Base-by-base conservation (phyloP, 345 rosid species). In the Eucalyptus cloeziana region DNA sequence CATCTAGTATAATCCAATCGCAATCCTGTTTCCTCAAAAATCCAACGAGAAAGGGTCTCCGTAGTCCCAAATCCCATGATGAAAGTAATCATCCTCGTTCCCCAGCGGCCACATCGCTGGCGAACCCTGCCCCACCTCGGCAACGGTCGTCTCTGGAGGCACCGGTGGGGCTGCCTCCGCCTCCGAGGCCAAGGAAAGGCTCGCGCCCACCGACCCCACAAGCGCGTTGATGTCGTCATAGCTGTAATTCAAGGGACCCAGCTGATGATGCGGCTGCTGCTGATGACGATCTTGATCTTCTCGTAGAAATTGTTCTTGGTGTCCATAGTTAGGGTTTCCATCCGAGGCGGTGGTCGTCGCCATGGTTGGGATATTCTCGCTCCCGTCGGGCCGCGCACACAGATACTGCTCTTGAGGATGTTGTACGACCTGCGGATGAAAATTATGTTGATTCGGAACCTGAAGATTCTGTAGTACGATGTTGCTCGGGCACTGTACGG, bases 51-150 rank as follows among this genome's bases (percentile, higher is more conserved):
- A 92, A 17, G 95, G 93, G 90, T 96, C 96, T 30, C 89, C 90
- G 89, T 94, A 92, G 88, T 96, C 99, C 96, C 97, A 94, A 92
- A 89, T 96, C 98, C 97, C 97, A 95, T 83, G 90, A 5, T 94
- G 86, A 86, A 86, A 92, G 81, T 90, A 94, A 54, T 93, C 94
- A 58, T 96, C 98, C 87, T 94, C 99, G 43, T 91, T 92, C 2
- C 93, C 87, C 58, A 94, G 89, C 43, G 96, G 97, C 99, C 99
- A 96, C 49, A 94, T 87, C 14, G 94, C 52, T 1, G 96, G 94
- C 37, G 95, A 93, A 81, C 92, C 94, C 12, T 93, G 93, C 33
- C 92, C 94, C 27, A 47, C 86, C 33, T 90, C 93, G 30, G 91
- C 87, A 86, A 91, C 89, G 47, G 90, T 91, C 30, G 96, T 95